Evolutionary conservation across 2,329 filamentous ascomycete genomes (phyloP).

Genomic region (Massarina eburnea): DNA sequence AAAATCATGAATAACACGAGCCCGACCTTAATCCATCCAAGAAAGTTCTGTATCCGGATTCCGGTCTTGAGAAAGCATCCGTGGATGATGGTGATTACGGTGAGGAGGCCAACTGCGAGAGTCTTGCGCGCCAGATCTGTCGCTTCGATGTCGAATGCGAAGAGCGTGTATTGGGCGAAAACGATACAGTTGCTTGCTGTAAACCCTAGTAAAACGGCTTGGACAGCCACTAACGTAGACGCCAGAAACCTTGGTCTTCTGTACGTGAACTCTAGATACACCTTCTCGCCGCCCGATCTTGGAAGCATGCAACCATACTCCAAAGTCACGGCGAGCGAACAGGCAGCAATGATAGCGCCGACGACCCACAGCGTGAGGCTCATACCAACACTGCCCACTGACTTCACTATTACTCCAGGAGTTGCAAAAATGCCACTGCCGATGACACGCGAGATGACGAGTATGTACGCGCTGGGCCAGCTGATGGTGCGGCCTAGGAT

Average conservation of each 20-base stretch:
- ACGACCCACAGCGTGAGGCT: conserved; percentile 64
- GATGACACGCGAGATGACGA: conserved; percentile 69
- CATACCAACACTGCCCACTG: conserved; percentile 67
- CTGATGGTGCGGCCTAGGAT: conserved; percentile 60
- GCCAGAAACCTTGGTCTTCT: conserved; percentile 64
- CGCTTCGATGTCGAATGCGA: conserved; percentile 57
- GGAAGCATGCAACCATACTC: conserved; percentile 74
- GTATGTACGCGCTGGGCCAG: conserved; percentile 66
- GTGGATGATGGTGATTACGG: conserved; percentile 42
- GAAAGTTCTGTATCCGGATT: conserved; percentile 42
- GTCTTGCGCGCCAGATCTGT: conserved; percentile 56
- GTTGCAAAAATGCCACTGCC: conserved; percentile 74
- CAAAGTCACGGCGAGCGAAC: conserved; percentile 62
- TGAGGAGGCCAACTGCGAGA: conserved; percentile 47
- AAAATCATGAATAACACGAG: conserved; percentile 43
- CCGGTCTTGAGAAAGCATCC: conserved; percentile 41
- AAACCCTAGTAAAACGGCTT: conserved; percentile 66
- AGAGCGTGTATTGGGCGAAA: conserved; percentile 66
- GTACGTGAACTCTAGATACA: conserved; percentile 72
- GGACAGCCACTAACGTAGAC: conserved; percentile 63
- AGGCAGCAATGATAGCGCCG: conserved; percentile 63
- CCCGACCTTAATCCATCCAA: conserved; percentile 45
- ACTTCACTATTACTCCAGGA: conserved; percentile 66
- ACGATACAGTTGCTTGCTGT: conserved; percentile 71
- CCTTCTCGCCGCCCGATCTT: conserved; percentile 66